These are phyloP conservation scores for Curvularia verruculosa DNA, from an alignment of 2,329 filamentous ascomycete species.

Conservation along the genomic window DNA sequence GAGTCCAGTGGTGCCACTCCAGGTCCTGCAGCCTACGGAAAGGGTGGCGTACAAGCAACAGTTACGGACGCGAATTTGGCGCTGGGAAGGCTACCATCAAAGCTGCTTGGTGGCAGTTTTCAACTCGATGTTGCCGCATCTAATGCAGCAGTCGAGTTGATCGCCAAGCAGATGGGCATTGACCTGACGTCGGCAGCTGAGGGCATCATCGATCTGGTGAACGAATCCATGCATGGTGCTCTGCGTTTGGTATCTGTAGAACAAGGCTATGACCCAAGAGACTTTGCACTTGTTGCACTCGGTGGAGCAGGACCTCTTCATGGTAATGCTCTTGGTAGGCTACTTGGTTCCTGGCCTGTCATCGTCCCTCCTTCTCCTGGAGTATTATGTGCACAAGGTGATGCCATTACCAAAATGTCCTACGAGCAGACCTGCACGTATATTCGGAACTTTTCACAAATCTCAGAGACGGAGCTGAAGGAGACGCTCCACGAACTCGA, in stretches of 20 bases:
- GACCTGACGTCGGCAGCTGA: constrained; percentile 53
- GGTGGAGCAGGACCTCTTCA: constrained; percentile 60
- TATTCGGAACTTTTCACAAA: constrained; percentile 51
- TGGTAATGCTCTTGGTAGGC: constrained; percentile 57
- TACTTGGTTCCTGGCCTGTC: constrained; percentile 59
- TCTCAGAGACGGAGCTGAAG: constrained; percentile 44
- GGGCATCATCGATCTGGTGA: constrained; percentile 57
- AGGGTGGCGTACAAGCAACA: constrained; percentile 54
- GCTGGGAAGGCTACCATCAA: constrained; percentile 56
- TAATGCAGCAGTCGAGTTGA: constrained; percentile 49
- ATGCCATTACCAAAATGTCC: constrained; percentile 58
- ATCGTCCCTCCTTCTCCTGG: constrained; percentile 60
- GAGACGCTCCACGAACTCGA: constrained; percentile 47
- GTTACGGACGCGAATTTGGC: constrained; percentile 59
- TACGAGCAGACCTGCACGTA: constrained; percentile 56
- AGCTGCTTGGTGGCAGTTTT: constrained; percentile 56
- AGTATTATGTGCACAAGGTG: constrained; percentile 58
- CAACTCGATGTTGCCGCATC: constrained; percentile 53
- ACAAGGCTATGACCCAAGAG: constrained; percentile 58
- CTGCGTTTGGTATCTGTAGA: constrained; percentile 59
- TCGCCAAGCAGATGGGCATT: constrained; percentile 57
- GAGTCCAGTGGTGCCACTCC: constrained; percentile 58
- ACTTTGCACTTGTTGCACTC: constrained; percentile 59
- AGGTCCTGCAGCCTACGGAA: constrained; percentile 58
- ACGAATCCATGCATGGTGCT: constrained; percentile 60